Evolutionary conservation across 2,329 filamentous ascomycete species (phyloP).

Genomic region (Chaetomiaceae sp.): DNA sequence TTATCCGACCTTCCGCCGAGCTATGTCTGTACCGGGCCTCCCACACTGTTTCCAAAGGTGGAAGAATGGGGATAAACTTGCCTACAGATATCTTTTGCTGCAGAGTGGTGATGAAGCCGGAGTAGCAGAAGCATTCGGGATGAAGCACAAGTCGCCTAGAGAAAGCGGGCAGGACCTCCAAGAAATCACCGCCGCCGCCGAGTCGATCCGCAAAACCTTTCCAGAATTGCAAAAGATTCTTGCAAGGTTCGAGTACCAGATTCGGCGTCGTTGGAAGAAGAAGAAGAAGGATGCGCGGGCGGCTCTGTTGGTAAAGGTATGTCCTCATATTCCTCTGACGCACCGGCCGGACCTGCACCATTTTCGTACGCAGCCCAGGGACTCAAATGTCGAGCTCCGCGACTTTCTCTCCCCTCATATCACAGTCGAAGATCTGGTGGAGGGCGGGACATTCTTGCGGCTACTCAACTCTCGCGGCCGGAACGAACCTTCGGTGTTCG

Average conservation of each 20-base stretch:
- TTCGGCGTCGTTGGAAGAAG: background rate
- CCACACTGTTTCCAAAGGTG: too few species aligned
- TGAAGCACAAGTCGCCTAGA: background rate
- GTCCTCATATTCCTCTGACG: background rate
- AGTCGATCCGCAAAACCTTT: background rate
- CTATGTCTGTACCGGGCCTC: too few species aligned
- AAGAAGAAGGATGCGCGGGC: background rate
- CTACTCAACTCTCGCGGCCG: conserved; percentile 2
- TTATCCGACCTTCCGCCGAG: too few species aligned
- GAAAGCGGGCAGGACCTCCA: background rate
- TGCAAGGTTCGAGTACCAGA: background rate
- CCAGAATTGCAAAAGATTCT: background rate
- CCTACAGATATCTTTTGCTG: too few species aligned
- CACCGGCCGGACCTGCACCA: background rate
- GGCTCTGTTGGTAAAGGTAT: background rate
- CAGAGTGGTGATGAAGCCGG: too few species aligned
- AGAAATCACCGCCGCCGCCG: background rate
- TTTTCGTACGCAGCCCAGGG: background rate
- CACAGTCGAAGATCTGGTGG: background rate
- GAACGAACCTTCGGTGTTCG: background rate
- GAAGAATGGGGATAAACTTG: too few species aligned
- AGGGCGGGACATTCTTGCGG: background rate
- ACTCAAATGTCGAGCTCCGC: background rate
- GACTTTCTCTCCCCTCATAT: background rate
- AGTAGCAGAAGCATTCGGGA: background rate